Evolutionary conservation across 2,329 filamentous ascomycete genomes (phyloP).

Genomic region (Pestalotiopsis sp.): DNA sequence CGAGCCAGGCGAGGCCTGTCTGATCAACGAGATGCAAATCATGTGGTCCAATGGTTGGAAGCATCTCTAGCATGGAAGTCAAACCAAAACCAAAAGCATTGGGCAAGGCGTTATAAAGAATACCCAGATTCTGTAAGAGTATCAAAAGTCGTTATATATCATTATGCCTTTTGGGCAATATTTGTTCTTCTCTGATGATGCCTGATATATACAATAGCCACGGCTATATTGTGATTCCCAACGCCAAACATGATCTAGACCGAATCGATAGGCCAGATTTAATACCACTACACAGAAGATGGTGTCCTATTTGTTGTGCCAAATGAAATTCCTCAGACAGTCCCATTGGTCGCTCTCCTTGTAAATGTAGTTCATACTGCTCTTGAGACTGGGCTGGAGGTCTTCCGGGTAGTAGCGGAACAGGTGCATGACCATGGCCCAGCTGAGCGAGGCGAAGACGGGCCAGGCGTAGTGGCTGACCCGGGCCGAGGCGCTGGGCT

Average conservation of each 20-base stretch:
- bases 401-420: conserved; percentile 92
- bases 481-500: conserved; percentile 42
- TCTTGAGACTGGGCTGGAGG: conserved; percentile 86
- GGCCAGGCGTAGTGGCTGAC: conserved; percentile 83
- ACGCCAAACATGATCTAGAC: conserved; percentile 3
- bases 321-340: conserved; percentile 78
- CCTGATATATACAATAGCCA: conserved; percentile 3
- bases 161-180: neutral
- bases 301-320: conserved; percentile 71
- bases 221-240: neutral
- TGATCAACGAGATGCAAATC: conserved; percentile 64
- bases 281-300: neutral
- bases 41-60: conserved; percentile 61
- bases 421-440: conserved; percentile 94
- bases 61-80: conserved; percentile 45
- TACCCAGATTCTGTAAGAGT: neutral
- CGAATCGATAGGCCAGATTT: neutral
- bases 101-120: neutral
- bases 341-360: conserved; percentile 89
- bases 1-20: conserved; percentile 51
- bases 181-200: neutral
- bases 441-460: conserved; percentile 86
- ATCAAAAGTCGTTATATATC: neutral
- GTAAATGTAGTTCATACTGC: conserved; percentile 98
- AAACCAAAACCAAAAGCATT: neutral